Conservation (phyloP, 2,329 filamentous ascomycete species). For the Colletotrichum sp. region DNA sequence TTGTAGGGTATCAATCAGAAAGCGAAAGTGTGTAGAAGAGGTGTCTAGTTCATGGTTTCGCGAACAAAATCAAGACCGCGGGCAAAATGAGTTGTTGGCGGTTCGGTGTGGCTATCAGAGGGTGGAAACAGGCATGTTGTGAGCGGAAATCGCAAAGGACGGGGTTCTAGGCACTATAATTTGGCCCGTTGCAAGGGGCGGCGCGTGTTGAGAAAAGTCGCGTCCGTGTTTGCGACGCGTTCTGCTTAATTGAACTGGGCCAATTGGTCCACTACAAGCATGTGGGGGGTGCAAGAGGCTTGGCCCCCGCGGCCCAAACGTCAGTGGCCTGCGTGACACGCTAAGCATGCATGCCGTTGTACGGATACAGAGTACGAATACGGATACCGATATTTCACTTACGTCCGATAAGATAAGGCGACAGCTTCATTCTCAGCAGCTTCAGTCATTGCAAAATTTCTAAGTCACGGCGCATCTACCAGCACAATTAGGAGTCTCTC, state of each 20-base stretch:
- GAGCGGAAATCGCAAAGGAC: not conserved
- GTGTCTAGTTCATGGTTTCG: not conserved
- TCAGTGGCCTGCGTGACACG: not conserved
- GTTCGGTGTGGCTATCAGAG: not conserved
- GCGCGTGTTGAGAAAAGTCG: conserved; percentile 1
- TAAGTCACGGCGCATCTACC: not conserved
- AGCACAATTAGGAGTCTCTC: not conserved
- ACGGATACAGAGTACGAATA: not conserved
- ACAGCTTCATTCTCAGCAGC: not conserved
- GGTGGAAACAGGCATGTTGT: not conserved
- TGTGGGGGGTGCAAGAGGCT: not conserved
- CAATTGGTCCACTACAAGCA: not conserved
- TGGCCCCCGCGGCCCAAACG: not conserved
- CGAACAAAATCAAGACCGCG: not conserved
- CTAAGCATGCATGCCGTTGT: not conserved
- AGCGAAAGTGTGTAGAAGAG: not conserved
- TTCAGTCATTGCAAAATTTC: not conserved
- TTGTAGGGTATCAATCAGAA: not conserved
- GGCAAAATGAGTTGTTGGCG: not conserved
- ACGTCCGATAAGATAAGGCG: not conserved
- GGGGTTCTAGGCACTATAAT: conserved; percentile 11
- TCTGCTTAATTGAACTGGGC: conserved; percentile 7
- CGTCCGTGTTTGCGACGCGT: conserved; percentile 20
- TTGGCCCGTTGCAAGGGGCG: conserved; percentile 1
- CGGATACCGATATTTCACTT: not conserved